A percentile compares a stretch with the other conserved stretches of the same genome.
phyloP scores from a whole-genome alignment of 306 rosid genomes.

The Cicer cuneatum region DNA sequence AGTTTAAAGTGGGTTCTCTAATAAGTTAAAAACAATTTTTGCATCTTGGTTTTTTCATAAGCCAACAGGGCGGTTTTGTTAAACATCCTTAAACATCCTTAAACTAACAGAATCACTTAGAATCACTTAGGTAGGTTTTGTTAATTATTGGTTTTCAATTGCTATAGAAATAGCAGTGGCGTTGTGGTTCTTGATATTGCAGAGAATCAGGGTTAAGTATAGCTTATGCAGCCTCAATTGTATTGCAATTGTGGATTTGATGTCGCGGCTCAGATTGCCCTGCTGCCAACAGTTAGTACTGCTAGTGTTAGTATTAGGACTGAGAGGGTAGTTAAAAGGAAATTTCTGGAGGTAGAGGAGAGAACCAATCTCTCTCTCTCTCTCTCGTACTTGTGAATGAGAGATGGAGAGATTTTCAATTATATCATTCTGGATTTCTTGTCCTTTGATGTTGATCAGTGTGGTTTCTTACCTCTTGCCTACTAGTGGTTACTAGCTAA shows the following conservation, averaged over 20 bases:
- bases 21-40: background rate
- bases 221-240: background rate
- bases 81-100: background rate
- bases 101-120: background rate
- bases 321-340: background rate
- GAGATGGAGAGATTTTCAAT: background rate
- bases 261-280: background rate
- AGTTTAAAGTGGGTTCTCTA: background rate
- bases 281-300: background rate
- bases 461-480: background rate
- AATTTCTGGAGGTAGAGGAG: background rate
- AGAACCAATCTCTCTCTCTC: background rate
- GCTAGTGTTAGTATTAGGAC: background rate
- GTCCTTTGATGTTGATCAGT: background rate
- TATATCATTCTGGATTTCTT: background rate
- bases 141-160: background rate
- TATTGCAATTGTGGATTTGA: background rate
- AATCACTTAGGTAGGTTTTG: background rate
- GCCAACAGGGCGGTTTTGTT: too few species aligned
- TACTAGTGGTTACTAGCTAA: background rate
- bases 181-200: background rate
- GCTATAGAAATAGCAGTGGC: background rate
- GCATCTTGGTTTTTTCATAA: background rate
- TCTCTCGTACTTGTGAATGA: background rate
- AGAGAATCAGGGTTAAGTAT: background rate